Base-by-base conservation (phyloP, 164 flowering plant species). In the Warburgia ugandensis region DNA sequence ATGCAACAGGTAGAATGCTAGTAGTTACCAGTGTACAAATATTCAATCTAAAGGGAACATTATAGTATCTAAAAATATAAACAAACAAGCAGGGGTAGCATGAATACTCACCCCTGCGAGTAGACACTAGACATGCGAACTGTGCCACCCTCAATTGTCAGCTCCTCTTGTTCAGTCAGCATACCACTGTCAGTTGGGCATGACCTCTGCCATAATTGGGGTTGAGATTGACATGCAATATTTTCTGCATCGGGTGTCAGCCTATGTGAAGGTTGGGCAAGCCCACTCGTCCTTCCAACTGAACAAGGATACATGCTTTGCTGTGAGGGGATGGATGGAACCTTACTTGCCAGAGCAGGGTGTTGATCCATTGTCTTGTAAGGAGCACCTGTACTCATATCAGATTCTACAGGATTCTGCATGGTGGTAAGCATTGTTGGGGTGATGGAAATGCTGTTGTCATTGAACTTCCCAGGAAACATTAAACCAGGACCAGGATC, bases 141-240 rank as follows among this genome's bases (percentile, higher is more conserved):
- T 20, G 90, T 86, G 29, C 99, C 99, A 29, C 86, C 94, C 78
- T 88, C 97, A 59, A 92, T 58, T n/a, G 65, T 22, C 54, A 80
- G 62, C 26, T 81, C 89, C 38, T 86, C 91, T 28, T 53, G 81
- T 22, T 73, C 75, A 43, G 56, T 72, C 40, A 60, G 48, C 5
- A 58, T 25, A 57, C 82, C 79, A 51, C 52, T 51, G 14, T 50
- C 57, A 13, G 46, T 12, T 14, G 72, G 78, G 53, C 65, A 62
- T 72, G 58, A 51, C 43, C 59, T 62, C 30, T 50, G 67, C 62
- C 61, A 43, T n/a, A n/a, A n/a, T n/a, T n/a, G n/a, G n/a, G n/a
- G n/a, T n/a, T n/a, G n/a, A n/a, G n/a, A n/a, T 32, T 48, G 64
- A 32, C 62, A 39, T 26, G 50, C 38, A 52, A 55, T 43, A 44